Percentiles rank a stretch among this genome's conserved stretches.
phyloP scores from a whole-genome alignment of 192 early-diverging fungal species.

The Backusella liffmaniae region DNA sequence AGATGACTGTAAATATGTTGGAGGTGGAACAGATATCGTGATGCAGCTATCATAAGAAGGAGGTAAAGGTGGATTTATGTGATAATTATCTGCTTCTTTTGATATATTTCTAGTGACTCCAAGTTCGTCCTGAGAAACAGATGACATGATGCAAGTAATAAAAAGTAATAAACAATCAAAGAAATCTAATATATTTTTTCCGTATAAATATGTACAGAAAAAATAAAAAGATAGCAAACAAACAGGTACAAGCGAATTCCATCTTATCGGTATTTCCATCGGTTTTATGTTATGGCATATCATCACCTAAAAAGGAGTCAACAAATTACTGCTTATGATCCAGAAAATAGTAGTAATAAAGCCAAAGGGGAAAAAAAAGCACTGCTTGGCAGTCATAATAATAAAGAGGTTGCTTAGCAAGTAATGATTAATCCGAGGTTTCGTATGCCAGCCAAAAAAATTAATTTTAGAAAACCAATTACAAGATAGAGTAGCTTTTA shows the following conservation, averaged over 20 bases:
- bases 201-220: background rate
- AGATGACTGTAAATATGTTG: background rate
- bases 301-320: background rate
- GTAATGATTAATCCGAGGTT: background rate
- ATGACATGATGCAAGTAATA: background rate
- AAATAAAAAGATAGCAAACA: background rate
- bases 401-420: background rate
- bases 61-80: background rate
- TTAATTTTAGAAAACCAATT: background rate
- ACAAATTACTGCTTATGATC: background rate
- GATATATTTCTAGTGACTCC: background rate
- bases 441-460: background rate
- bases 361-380: background rate
- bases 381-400: background rate
- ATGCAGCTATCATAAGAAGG: background rate
- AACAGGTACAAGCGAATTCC: background rate
- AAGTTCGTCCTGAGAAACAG: background rate
- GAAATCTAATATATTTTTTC: background rate
- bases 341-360: background rate
- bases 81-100: background rate
- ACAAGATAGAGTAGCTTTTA: background rate
- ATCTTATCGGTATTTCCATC: background rate
- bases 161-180: background rate
- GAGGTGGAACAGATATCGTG: background rate
- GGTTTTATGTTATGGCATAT: conserved; percentile 7